Evolutionary conservation across 1,284 basidiomycete genomes (phyloP), one percentile per base, ranked within the genome.

Genomic region (Trichosporon asahii): DNA sequence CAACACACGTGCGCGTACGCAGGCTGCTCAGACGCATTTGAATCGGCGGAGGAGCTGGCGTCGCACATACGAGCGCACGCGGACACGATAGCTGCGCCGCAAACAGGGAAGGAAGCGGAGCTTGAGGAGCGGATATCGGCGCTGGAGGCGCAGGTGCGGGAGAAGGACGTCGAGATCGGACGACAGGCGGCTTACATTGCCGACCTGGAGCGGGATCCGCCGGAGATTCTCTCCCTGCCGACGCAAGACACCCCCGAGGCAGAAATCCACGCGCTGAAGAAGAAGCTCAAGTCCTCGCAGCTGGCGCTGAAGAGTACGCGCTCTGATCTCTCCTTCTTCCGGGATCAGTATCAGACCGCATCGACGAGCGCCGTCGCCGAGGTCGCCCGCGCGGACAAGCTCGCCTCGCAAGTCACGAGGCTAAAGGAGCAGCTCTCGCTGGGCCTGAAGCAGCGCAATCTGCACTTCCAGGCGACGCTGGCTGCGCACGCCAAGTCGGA

Each of bases 361-460:
- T 75, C 76, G 1, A 68, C 68, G n/a, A 61, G 69, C 2, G 81
- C 79, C 0, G 76, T 79, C 12, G 65, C 67, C 6, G 76, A 77
- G 57, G 78, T 77, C 9, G 65, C 66, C 8, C 69, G 57, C 3
- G 68, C 67, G 27, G 70, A 70, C 5, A 70, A 67, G 23, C 73
- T 80, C 1, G 44, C 68, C n/a, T 68, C 66, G 27, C 61, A 78
- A 64, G 70, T 77, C 15, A 55, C 53, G 23, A 71, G 46, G 15
- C 72, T 81, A 9, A 68, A 73, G 40, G 68, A 70, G 23, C 79
- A 83, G 69, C 72, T 83, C 8, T 66, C 46, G 0, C 9, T 75
- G 15, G 82, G 82, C 0, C 72, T 83, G 18, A 77, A 79, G 67
- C 82, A 83, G 70, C 73, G 76, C 11, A 72, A 77, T 9, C 65